Percentiles rank a stretch among this genome's conserved stretches.
These are phyloP conservation scores for Colletotrichum chrysophilum DNA, from an alignment of 2,329 filamentous ascomycete genomes.

Conservation along the genomic window DNA sequence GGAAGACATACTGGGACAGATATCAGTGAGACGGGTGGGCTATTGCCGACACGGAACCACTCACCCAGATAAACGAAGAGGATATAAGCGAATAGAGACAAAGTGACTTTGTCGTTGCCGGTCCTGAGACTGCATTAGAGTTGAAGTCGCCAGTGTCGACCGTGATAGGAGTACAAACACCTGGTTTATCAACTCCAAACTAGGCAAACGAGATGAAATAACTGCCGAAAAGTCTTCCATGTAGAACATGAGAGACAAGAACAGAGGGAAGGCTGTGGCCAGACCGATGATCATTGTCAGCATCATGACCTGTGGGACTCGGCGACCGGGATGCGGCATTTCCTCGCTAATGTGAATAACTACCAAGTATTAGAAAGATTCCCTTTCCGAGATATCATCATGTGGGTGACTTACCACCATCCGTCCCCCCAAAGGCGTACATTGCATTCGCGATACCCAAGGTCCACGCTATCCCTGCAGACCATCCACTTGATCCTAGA, in stretches of 20 bases:
- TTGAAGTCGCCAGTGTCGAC: slow-evolving; percentile 17
- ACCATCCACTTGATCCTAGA: slow-evolving; percentile 21
- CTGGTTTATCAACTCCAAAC: background rate
- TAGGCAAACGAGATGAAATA: slow-evolving; percentile 27
- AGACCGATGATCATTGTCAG: background rate
- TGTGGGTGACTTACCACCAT: slow-evolving; percentile 2
- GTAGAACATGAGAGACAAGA: background rate
- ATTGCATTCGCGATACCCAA: slow-evolving; percentile 23
- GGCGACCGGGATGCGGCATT: slow-evolving; percentile 19
- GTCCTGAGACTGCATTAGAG: background rate
- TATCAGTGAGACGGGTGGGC: background rate
- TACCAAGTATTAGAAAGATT: background rate
- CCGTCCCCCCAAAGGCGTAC: slow-evolving; percentile 22
- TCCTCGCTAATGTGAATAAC: slow-evolving; percentile 22
- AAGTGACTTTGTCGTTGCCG: background rate
- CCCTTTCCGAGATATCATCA: background rate
- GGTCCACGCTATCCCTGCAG: slow-evolving; percentile 21
- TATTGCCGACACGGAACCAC: background rate
- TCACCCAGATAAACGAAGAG: background rate
- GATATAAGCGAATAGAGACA: background rate
- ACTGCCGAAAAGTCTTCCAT: slow-evolving; percentile 25
- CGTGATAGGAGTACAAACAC: background rate
- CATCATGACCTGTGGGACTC: slow-evolving; percentile 20
- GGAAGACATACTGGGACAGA: slow-evolving; percentile 26
- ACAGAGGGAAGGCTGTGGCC: background rate